These are phyloP conservation scores for Aegilops sharonensis DNA, from an alignment of 176 grass and related monocot species.

Conservation along the genomic window DNA sequence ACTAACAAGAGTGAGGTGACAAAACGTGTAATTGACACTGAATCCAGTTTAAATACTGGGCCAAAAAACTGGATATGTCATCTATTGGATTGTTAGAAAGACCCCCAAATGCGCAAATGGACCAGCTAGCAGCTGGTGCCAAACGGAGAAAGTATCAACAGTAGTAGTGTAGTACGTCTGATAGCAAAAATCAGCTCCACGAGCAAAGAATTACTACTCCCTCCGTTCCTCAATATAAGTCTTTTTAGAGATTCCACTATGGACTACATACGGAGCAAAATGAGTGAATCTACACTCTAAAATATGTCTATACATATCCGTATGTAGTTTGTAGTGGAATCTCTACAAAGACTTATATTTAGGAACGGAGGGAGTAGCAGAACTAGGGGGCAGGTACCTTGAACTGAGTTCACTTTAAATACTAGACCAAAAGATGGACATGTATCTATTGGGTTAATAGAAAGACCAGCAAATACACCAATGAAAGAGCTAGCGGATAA, in stretches of 20 bases:
- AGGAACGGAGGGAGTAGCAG: too few relatives aligned
- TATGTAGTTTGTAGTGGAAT: too few relatives aligned
- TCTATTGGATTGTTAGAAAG: constrained; percentile 7
- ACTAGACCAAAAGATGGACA: not conserved
- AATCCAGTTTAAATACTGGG: not conserved
- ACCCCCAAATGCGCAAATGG: not conserved
- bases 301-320: too few relatives aligned
- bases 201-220: too few relatives aligned
- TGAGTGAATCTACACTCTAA: too few relatives aligned
- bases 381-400: too few relatives aligned
- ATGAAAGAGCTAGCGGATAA: not conserved
- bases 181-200: too few relatives aligned
- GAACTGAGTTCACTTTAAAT: not conserved
- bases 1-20: not conserved
- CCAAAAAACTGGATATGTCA: not conserved
- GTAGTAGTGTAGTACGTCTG: not conserved
- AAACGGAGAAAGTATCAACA: not conserved
- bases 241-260: too few relatives aligned
- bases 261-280: too few relatives aligned
- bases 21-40: not conserved
- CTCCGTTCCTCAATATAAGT: too few relatives aligned
- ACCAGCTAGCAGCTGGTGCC: not conserved
- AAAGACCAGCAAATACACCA: not conserved
- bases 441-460: not conserved
- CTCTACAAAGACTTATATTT: too few relatives aligned